A percentile compares a stretch with the other conserved stretches of the same genome.
Conservation (phyloP, 1,284 basidiomycete genomes). For the Apiotrichum sp. region DNA sequence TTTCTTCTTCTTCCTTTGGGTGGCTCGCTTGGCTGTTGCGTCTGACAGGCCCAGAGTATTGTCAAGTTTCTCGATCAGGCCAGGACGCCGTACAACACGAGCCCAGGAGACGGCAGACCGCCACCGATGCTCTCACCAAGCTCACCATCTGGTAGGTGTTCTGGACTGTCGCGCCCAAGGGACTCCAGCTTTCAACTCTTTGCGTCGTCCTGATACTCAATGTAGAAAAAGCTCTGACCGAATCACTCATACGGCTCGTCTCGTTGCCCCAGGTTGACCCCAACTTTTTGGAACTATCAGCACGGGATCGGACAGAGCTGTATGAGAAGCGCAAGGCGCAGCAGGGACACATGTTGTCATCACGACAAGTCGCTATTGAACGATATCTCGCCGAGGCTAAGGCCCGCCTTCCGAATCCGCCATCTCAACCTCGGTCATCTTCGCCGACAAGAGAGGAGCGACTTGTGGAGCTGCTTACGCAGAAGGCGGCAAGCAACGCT, state of each 20-base stretch:
- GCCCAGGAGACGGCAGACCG: slow-evolving; percentile 54
- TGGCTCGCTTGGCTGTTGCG: no score
- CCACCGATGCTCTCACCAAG: slow-evolving; percentile 72
- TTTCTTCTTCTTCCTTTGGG: no score
- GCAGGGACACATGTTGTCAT: slow-evolving; percentile 49
- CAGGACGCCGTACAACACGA: slow-evolving; percentile 51
- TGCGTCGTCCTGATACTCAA: not conserved
- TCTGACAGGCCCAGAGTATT: slow-evolving; percentile 53
- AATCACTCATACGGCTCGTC: slow-evolving; percentile 56
- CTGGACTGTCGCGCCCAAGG: no score
- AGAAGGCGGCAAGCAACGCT: slow-evolving; percentile 43
- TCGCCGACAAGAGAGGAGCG: not conserved
- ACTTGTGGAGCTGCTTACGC: slow-evolving; percentile 44
- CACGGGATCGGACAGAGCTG: slow-evolving; percentile 41
- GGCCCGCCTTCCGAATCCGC: not conserved
- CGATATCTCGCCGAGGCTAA: slow-evolving; percentile 50
- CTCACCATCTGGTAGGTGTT: slow-evolving; percentile 60
- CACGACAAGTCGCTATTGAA: slow-evolving; percentile 55
- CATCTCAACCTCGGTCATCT: slow-evolving; percentile 25
- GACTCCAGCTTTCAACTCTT: no score
- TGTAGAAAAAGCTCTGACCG: not conserved
- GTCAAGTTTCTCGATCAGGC: slow-evolving; percentile 77
- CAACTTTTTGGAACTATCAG: slow-evolving; percentile 48
- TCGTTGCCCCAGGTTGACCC: slow-evolving; percentile 54
- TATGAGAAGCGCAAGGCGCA: slow-evolving; percentile 25